Evolutionary conservation across 2,329 filamentous ascomycete genomes (phyloP).

Genomic region (Drechslerella dactyloides): DNA sequence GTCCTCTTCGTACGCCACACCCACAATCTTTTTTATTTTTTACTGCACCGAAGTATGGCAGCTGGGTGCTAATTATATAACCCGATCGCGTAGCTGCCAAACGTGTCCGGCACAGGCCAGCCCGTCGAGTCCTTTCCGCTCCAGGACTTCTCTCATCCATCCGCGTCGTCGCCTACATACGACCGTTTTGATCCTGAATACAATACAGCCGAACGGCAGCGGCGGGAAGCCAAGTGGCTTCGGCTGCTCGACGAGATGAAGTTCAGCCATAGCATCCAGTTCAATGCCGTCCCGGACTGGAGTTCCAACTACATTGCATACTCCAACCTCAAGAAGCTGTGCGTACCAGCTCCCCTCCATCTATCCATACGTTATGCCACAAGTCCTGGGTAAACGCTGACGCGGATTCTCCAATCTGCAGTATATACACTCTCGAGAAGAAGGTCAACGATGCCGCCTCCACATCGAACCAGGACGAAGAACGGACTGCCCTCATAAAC

Average conservation of each 20-base stretch:
- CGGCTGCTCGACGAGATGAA: constrained; percentile 85
- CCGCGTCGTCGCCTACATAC: not conserved
- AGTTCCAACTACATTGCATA: constrained; percentile 97
- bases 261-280: constrained; percentile 99
- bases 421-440: constrained; percentile 95
- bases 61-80: no score
- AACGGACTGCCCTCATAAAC: constrained; percentile 81
- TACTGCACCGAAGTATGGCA: no score
- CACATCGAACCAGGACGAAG: constrained; percentile 67
- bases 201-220: constrained; percentile 40
- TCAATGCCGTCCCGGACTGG: constrained; percentile 99
- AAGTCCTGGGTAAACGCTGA: not conserved
- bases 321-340: constrained; percentile 98
- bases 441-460: constrained; percentile 62
- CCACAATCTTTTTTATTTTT: not conserved
- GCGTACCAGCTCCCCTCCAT: constrained; percentile 57
- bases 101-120: constrained; percentile 37
- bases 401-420: constrained; percentile 57
- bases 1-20: constrained; percentile 18
- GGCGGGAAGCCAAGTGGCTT: constrained; percentile 59
- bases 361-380: not conserved
- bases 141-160: constrained; percentile 18
- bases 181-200: not conserved
- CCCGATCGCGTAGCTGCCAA: constrained; percentile 13
- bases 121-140: constrained; percentile 34